A percentile compares a stretch with the other conserved stretches of the same genome.
These are phyloP conservation scores for Alternaria longipes DNA, from an alignment of 2,329 filamentous ascomycete genomes.

Conservation along the genomic window DNA sequence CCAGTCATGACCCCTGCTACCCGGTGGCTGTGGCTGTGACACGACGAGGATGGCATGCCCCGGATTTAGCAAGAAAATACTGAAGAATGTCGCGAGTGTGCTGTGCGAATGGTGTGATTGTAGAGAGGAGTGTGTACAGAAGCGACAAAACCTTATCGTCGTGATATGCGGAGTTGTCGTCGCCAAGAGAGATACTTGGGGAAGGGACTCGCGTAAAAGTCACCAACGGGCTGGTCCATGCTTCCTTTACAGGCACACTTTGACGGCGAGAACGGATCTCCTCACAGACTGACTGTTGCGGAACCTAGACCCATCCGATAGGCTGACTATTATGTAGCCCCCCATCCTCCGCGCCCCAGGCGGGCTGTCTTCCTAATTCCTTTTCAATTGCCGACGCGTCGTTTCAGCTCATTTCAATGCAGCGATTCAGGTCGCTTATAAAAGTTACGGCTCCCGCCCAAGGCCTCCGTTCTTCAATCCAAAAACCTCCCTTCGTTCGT, in stretches of 20 bases:
- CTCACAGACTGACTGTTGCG: constrained; percentile 22
- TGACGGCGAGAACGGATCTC: constrained; percentile 27
- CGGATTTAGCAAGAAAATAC: background rate
- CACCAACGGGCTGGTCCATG: constrained; percentile 16
- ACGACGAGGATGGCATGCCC: constrained; percentile 5
- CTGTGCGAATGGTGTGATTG: no score
- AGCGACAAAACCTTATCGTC: background rate
- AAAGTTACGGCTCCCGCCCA: constrained; percentile 43
- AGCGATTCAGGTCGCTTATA: constrained; percentile 45
- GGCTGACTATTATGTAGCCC: constrained; percentile 27
- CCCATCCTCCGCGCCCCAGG: constrained; percentile 28
- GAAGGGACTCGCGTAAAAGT: constrained; percentile 15
- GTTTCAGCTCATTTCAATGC: constrained; percentile 48
- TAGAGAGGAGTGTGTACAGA: no score
- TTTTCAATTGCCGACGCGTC: constrained; percentile 43
- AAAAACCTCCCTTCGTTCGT: constrained; percentile 28
- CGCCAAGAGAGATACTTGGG: constrained; percentile 5
- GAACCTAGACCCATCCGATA: constrained; percentile 38
- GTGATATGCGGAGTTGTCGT: background rate
- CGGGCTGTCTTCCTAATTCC: constrained; percentile 38
- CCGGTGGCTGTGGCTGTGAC: constrained; percentile 19
- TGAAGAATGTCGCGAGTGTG: background rate
- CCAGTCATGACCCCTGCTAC: constrained; percentile 15
- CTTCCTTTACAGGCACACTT: constrained; percentile 17
- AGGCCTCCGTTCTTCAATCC: constrained; percentile 28